phyloP scores from a whole-genome alignment of 306 rosid genomes.

The Quercus engelmannii region DNA sequence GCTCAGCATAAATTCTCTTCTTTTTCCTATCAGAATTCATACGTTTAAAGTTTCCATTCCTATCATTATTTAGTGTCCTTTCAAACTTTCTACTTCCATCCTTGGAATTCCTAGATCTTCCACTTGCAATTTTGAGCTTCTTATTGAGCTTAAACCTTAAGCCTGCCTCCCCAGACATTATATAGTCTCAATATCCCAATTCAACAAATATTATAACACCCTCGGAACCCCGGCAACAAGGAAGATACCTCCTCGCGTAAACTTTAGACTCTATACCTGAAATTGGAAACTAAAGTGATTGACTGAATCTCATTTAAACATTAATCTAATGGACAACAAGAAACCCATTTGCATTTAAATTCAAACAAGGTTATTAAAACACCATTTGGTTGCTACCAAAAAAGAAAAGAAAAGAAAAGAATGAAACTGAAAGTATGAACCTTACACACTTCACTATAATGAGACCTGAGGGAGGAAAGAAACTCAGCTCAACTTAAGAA shows the following conservation, averaged over 20 bases:
- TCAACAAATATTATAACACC: background rate
- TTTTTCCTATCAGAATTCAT: slow-evolving; percentile 3
- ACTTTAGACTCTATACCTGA: background rate
- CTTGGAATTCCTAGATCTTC: slow-evolving; percentile 8
- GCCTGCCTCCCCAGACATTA: slow-evolving; percentile 36
- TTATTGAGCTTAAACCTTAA: slow-evolving; percentile 30
- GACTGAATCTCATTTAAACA: background rate
- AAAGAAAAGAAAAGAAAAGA: background rate
- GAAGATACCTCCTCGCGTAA: background rate
- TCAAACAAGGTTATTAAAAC: background rate
- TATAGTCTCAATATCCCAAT: background rate
- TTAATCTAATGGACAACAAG: background rate
- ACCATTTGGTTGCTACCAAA: background rate
- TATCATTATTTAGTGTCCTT: background rate
- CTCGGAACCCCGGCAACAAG: background rate
- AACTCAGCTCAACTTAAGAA: background rate
- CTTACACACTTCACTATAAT: background rate
- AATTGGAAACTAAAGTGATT: background rate
- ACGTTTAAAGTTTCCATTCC: slow-evolving; percentile 11
- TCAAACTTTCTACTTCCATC: slow-evolving; percentile 13
- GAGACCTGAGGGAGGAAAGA: background rate
- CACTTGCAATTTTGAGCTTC: slow-evolving; percentile 30
- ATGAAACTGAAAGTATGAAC: background rate
- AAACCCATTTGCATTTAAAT: background rate
- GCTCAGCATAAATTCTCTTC: slow-evolving; percentile 34